A percentile compares a stretch with the other conserved stretches of the same genome.
Evolutionary conservation across 495 filamentous ascomycete species (phyloP).

Genomic region (Copromyces sp.): DNA sequence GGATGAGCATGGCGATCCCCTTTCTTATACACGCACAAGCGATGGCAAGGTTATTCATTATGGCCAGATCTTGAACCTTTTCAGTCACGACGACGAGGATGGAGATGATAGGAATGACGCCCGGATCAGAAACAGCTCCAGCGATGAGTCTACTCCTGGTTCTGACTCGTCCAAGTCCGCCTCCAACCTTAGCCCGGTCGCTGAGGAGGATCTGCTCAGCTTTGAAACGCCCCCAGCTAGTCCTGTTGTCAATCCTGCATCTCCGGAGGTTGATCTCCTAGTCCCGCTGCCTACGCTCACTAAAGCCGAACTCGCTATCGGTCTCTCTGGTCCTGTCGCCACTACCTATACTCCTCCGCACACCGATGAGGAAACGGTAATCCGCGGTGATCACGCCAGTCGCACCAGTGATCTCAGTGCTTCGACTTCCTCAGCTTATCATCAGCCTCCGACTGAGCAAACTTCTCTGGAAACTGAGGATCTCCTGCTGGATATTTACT

Average conservation of each 20-base stretch:
- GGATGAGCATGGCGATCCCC: not conserved
- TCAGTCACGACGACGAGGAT: conserved; percentile 18
- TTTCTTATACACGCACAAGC: conserved; percentile 8
- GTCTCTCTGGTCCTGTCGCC: not conserved
- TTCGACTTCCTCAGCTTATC: not conserved
- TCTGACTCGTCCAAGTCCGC: not conserved
- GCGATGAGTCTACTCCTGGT: not conserved
- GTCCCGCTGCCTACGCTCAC: not conserved
- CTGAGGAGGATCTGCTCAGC: not conserved
- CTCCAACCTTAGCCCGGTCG: not conserved
- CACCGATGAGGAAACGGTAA: not conserved
- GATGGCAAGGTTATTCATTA: conserved; percentile 23
- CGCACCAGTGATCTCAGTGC: not conserved
- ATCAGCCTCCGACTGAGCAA: not conserved
- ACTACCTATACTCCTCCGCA: not conserved
- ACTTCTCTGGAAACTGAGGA: not conserved
- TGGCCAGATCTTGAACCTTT: conserved; percentile 23
- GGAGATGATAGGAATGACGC: conserved; percentile 1
- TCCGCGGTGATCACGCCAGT: not conserved
- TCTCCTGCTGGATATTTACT: not conserved
- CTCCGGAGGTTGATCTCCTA: not conserved
- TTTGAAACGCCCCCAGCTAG: not conserved
- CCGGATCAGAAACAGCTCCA: not conserved
- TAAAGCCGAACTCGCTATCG: not conserved
- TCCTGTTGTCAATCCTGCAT: not conserved